Percentiles rank a stretch among this genome's conserved stretches.
Conservation (phyloP, 2,329 filamentous ascomycete genomes). For the Penicillium sp. region DNA sequence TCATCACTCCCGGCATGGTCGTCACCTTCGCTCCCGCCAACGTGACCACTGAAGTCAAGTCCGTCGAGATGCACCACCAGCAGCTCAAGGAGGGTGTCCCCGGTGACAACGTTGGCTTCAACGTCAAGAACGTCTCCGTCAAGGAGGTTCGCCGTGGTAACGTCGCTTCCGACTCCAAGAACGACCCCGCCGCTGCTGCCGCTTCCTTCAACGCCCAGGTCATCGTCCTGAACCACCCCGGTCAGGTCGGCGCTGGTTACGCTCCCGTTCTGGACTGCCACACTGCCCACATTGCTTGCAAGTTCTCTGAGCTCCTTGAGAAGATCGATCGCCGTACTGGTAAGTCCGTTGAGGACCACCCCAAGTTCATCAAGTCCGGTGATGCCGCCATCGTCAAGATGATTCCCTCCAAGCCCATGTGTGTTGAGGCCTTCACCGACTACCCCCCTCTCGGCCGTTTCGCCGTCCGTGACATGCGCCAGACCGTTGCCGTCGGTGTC, state of each 20-base stretch:
- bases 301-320: constrained; percentile 98
- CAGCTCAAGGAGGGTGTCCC: constrained; percentile 93
- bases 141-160: constrained; percentile 99
- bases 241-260: constrained; percentile 98
- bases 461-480: constrained; percentile 96
- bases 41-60: constrained; percentile 99
- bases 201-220: constrained; percentile 99
- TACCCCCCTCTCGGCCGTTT: constrained; percentile 99
- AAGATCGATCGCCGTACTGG: constrained; percentile 99
- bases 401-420: constrained; percentile 99
- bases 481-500: constrained; percentile 41
- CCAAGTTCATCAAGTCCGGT: constrained; percentile 99
- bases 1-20: constrained; percentile 81
- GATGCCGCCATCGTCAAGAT: constrained; percentile 99
- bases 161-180: constrained; percentile 99
- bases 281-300: constrained; percentile 99
- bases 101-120: constrained; percentile 99
- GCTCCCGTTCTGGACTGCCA: constrained; percentile 99
- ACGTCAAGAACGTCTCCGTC: constrained; percentile 99
- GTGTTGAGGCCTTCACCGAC: constrained; percentile 99
- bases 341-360: constrained; percentile 86
- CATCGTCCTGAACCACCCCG: constrained; percentile 99
- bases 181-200: constrained; percentile 87
- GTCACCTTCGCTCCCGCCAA: constrained; percentile 98
- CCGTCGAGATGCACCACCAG: constrained; percentile 99